Percentiles rank a stretch among this genome's conserved stretches.
Conservation (phyloP, 352 stramenopile genomes). For the Pythium periplocum region DNA sequence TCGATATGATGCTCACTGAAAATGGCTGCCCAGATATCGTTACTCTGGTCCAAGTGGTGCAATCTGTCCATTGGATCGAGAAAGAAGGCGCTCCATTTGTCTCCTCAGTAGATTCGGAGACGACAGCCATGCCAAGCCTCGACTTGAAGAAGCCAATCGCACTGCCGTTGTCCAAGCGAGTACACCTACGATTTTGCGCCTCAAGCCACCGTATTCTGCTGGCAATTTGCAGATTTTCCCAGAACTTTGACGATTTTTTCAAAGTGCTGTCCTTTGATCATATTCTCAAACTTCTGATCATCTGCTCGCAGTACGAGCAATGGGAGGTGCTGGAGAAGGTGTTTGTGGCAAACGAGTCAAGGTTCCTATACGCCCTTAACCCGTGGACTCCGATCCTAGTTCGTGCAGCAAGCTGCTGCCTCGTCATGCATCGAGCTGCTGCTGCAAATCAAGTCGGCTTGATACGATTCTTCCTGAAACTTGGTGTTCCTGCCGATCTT, state of each 20-base stretch:
- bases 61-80: conserved; percentile 18
- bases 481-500: conserved; percentile 37
- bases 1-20: conserved; percentile 25
- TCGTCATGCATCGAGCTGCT: conserved; percentile 45
- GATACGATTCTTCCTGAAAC: conserved; percentile 36
- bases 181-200: too few relatives aligned
- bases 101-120: too few relatives aligned
- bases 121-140: too few relatives aligned
- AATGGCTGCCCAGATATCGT: conserved; percentile 27
- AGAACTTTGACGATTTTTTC: conserved; percentile 33
- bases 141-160: too few relatives aligned
- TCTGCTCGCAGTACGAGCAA: conserved; percentile 39
- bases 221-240: conserved; percentile 18
- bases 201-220: conserved; percentile 15
- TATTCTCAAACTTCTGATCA: conserved; percentile 35
- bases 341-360: conserved; percentile 30
- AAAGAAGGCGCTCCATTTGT: conserved; percentile 2
- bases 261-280: conserved; percentile 34
- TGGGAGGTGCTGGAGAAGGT: conserved; percentile 40
- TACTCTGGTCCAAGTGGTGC: conserved; percentile 26
- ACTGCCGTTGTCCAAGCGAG: too few relatives aligned
- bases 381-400: conserved; percentile 41
- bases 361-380: conserved; percentile 32
- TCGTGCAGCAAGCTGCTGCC: conserved; percentile 34
- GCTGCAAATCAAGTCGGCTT: conserved; percentile 34